Evolutionary conservation across 768 basidiomycete species (phyloP).

Genomic region (Mycena olivaceomarginata): DNA sequence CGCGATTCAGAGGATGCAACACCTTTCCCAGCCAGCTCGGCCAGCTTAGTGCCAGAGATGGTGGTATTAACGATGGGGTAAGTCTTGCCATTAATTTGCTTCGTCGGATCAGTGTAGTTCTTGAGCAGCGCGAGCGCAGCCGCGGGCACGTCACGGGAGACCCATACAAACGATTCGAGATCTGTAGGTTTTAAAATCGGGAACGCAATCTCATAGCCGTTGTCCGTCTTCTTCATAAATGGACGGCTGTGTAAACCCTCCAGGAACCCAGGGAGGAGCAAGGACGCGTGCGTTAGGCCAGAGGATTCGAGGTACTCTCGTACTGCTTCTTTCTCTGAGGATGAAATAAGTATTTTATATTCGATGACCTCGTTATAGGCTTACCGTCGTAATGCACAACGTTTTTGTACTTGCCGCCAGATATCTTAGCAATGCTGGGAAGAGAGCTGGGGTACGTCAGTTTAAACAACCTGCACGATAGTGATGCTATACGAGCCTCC

Average conservation of each 20-base stretch:
- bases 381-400: slow-evolving; percentile 7
- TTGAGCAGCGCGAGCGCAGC: slow-evolving; percentile 29
- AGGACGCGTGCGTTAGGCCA: slow-evolving; percentile 20
- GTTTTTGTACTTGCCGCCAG: slow-evolving; percentile 31
- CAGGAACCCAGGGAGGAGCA: slow-evolving; percentile 28
- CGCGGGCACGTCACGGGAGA: slow-evolving; percentile 26
- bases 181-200: not conserved
- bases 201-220: not conserved
- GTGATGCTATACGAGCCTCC: not conserved
- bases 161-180: slow-evolving; percentile 8
- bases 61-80: slow-evolving; percentile 24
- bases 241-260: slow-evolving; percentile 9
- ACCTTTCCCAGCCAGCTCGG: slow-evolving; percentile 23
- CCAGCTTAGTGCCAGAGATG: slow-evolving; percentile 14
- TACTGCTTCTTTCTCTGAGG: slow-evolving; percentile 17
- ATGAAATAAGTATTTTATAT: not conserved
- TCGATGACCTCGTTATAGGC: not conserved
- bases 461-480: not conserved
- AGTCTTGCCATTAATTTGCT: slow-evolving; percentile 9
- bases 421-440: slow-evolving; percentile 9
- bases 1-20: not conserved
- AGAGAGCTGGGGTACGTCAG: slow-evolving; percentile 19
- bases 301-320: slow-evolving; percentile 17
- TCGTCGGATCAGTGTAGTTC: slow-evolving; percentile 24
- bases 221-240: slow-evolving; percentile 13